A percentile compares a stretch with the other conserved stretches of the same genome.
Evolutionary conservation across 2,329 filamentous ascomycete genomes (phyloP).

Genomic region (Hypoxylon sp.): DNA sequence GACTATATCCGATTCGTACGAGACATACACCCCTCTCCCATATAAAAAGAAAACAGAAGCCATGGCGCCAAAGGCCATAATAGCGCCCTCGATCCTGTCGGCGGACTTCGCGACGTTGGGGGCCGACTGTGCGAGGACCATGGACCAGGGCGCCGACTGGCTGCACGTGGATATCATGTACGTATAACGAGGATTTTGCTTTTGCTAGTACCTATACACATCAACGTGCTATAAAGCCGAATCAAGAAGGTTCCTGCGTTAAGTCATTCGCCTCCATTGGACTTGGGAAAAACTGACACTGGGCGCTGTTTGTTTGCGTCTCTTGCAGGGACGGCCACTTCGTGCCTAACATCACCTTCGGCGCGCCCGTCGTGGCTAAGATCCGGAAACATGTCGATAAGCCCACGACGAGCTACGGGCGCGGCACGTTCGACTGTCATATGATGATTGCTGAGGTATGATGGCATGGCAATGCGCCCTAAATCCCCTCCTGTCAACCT

Average conservation of each 20-base stretch:
- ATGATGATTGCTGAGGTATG: constrained; percentile 99
- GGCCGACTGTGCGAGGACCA: constrained; percentile 87
- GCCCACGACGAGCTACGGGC: constrained; percentile 77
- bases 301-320: background rate
- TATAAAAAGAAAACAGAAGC: constrained; percentile 18
- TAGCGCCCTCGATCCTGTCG: constrained; percentile 97
- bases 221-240: too few species aligned
- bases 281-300: constrained; percentile 1
- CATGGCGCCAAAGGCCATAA: constrained; percentile 94
- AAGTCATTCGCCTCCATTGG: background rate
- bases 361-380: constrained; percentile 93
- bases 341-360: constrained; percentile 98
- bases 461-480: constrained; percentile 6
- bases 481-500: background rate
- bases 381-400: constrained; percentile 88
- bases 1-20: constrained; percentile 11
- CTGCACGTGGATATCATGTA: constrained; percentile 94
- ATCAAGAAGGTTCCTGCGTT: background rate
- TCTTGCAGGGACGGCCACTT: constrained; percentile 91
- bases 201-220: background rate
- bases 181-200: constrained; percentile 38
- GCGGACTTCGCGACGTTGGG: constrained; percentile 95
- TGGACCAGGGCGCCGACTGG: constrained; percentile 90
- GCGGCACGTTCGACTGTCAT: constrained; percentile 98
- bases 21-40: background rate